phyloP scores from a whole-genome alignment of 441 rosid species.

The Gossypium trilobum region DNA sequence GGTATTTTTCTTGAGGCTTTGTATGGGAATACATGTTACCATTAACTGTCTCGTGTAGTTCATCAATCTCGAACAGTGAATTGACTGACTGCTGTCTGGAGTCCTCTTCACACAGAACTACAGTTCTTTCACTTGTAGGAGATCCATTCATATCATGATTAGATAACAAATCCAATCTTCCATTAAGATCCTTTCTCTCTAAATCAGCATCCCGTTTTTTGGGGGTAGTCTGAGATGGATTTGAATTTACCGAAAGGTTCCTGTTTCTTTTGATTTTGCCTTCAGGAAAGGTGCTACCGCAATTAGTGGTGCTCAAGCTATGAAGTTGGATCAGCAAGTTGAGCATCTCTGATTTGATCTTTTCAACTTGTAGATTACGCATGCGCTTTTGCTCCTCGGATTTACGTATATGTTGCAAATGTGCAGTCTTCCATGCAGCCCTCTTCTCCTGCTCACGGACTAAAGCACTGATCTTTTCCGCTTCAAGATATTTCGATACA shows the following conservation, averaged over 20 bases:
- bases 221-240: slow-evolving; percentile 18
- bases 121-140: slow-evolving; percentile 24
- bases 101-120: slow-evolving; percentile 23
- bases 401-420: slow-evolving; percentile 52
- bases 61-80: slow-evolving; percentile 41
- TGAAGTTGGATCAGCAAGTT: slow-evolving; percentile 61
- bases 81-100: slow-evolving; percentile 30
- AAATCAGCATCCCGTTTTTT: slow-evolving; percentile 24
- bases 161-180: slow-evolving; percentile 23
- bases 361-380: slow-evolving; percentile 63
- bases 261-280: slow-evolving; percentile 40
- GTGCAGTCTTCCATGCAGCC: slow-evolving; percentile 74
- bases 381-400: slow-evolving; percentile 50
- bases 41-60: slow-evolving; percentile 30
- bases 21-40: slow-evolving; percentile 23
- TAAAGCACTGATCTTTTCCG: slow-evolving; percentile 59
- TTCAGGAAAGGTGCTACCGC: slow-evolving; percentile 29
- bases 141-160: slow-evolving; percentile 33
- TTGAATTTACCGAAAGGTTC: slow-evolving; percentile 22
- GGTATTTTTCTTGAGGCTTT: slow-evolving; percentile 24
- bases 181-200: slow-evolving; percentile 25
- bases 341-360: slow-evolving; percentile 72
- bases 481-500: slow-evolving; percentile 56
- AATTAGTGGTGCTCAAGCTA: slow-evolving; percentile 24
- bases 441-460: slow-evolving; percentile 62